Evolutionary conservation across 2,329 filamentous ascomycete species (phyloP), one percentile per base, ranked within the genome.

Genomic region (Hymenoscyphus linearis): DNA sequence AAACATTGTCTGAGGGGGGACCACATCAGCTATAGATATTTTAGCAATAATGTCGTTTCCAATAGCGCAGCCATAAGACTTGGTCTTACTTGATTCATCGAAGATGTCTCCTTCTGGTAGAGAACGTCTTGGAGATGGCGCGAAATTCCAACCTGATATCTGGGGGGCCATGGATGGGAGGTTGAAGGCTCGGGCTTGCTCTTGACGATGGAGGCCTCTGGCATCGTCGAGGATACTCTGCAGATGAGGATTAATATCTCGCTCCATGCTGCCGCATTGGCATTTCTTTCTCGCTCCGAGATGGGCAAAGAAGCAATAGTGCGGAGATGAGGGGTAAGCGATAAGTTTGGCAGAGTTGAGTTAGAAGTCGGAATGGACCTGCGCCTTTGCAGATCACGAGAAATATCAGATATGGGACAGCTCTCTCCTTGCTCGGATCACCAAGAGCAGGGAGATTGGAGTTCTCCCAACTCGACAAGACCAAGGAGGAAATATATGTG

Each of bases 221-320:
- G 64, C 60, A 68, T 68, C 60, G n/a, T 62, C 60, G 56, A 66
- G 54, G 52, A 69, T 67, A 10, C 63, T 64, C 55, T 71, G 69
- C 25, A 67, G 55, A 58, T 65, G 60, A 55, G 61, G 62, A 63
- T 72, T 66, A 12, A 59, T 35, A 10, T 31, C 34, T 55, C 47
- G 14, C 18, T 59, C 64, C 65, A 69, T 68, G n/a, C 53, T 66
- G 52, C 25, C 26, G 22, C 18, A 34, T 16, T 25, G 40, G 47
- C 10, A 18, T 47, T 22, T 47, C 40, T 47, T 22, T 47, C 18
- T 47, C 22, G 40, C 40, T 22, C 22, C 40, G 18, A 47, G 40
- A 37, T n/a, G 31, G 37, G 64, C 55, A 36, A 35, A 31, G 34
- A 35, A n/a, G 31, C 12, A 18, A 13, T 16, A 25, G 34, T 22